Base-by-base conservation (phyloP, 2,329 filamentous ascomycete species). In the Xylariaceae sp. region DNA sequence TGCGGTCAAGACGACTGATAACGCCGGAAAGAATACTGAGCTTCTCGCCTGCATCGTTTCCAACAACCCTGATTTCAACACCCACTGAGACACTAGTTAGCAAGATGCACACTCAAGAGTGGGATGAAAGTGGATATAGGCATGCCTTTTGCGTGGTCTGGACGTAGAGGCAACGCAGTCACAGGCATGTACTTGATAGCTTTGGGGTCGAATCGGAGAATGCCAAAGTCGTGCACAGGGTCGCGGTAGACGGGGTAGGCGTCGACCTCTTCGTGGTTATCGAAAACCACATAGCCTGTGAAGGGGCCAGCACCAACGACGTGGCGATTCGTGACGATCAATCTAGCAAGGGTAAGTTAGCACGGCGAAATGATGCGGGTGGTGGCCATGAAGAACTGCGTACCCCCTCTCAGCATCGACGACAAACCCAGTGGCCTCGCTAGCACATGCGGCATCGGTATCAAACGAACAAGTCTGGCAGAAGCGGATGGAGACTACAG, bases 31-130 rank as follows among this genome's bases (percentile, higher is more conserved):
- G 76, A 63, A 99, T 99, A 77, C 91, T 97, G 61, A 99, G 84
- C 74, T 99, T 99, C 71, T 99, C 94, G 60, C 94, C 94, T 31
- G 94, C 94, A 77, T 99, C 94, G 71, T 99, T 99, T 74, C 94
- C 94, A 6, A 99, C 94, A 1, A 99, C 94, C 60, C 95, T 82
- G 61, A 99, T 97, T 73, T 99, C 94, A 13, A 89, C 85, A 50
- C 94, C 94, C 48, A 99, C 93, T 74, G 51, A 6, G 42, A 28
- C 31, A 19, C 39, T 53, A 10, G 36, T 60, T 33, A 62, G 45
- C 17, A 56, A 40, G 9, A 36, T 45, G 22, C 18, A n/a, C 28
- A 7, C 1, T 18, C 42, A 2, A 19, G 4, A 42, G 16, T 7
- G 33, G 17, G 36, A 3, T 52, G 19, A 2, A 22, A 11, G 34